Conservation (phyloP, 768 basidiomycete species). For the Clavulina sp. region DNA sequence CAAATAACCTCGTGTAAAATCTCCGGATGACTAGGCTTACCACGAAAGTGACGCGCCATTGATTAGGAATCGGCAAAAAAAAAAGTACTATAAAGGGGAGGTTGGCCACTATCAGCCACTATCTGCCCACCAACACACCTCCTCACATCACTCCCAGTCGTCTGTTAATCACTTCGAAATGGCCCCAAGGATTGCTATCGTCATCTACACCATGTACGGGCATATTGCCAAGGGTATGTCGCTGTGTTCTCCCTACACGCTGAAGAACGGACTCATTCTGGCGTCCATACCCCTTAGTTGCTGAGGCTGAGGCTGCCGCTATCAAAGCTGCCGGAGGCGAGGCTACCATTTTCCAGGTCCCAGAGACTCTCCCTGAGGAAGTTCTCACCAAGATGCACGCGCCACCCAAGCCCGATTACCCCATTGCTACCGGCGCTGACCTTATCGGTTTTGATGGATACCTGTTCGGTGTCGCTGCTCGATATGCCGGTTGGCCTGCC, state of each 20-base stretch:
- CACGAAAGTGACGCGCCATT: no score
- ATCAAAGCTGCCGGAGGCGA: constrained; percentile 26
- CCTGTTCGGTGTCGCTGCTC: constrained; percentile 61
- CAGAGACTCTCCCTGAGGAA: constrained; percentile 61
- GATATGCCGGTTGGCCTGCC: constrained; percentile 63
- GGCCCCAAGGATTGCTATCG: constrained; percentile 9
- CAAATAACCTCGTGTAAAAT: no score
- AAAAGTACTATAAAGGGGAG: no score
- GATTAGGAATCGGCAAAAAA: no score
- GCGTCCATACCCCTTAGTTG: constrained; percentile 31
- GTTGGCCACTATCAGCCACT: no score
- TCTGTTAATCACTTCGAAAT: no score
- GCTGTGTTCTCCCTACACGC: not conserved
- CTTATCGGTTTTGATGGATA: constrained; percentile 50
- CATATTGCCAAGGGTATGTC: constrained; percentile 49
- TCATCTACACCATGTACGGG: constrained; percentile 55
- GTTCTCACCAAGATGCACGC: constrained; percentile 53
- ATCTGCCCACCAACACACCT: no score
- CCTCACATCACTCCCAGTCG: no score
- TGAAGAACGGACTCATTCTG: no score
- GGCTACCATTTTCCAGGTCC: constrained; percentile 36
- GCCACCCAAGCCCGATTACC: constrained; percentile 52
- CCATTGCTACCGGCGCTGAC: constrained; percentile 37
- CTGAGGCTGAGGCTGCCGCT: constrained; percentile 31
- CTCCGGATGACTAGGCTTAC: no score